Evolutionary conservation across 2,329 filamentous ascomycete species (phyloP).

Genomic region (Zarea fungicola): DNA sequence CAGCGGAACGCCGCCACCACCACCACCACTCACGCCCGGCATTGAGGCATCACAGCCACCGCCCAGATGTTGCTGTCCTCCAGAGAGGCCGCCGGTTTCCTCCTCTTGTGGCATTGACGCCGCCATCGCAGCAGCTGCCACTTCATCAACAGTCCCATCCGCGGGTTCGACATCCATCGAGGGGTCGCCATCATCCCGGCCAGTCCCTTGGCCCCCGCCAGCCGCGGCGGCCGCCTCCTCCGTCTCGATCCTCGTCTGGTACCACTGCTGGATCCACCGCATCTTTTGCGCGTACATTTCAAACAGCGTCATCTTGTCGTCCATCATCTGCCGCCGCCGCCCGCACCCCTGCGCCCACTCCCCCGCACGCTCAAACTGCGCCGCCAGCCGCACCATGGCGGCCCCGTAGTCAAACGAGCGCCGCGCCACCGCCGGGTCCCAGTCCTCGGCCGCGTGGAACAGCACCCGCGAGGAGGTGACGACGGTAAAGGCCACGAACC

Average conservation of each 20-base stretch:
- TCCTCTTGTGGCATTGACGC: not conserved
- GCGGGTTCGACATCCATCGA: no score
- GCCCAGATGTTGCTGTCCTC: not conserved
- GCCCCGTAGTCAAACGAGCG: conserved; percentile 4
- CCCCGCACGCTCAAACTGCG: conserved; percentile 3
- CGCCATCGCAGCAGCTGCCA: not conserved
- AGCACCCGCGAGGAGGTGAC: conserved; percentile 7
- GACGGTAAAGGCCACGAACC: conserved; percentile 2
- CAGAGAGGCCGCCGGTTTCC: not conserved
- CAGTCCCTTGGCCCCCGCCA: not conserved
- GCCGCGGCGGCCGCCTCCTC: not conserved
- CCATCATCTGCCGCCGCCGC: not conserved
- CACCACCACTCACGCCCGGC: not conserved
- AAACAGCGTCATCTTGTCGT: not conserved
- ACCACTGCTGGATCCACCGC: conserved; percentile 7
- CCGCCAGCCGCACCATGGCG: not conserved
- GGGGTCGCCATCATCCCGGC: not conserved
- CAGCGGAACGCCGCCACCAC: no score
- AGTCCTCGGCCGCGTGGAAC: conserved; percentile 10
- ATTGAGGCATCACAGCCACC: not conserved
- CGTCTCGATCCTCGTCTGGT: not conserved
- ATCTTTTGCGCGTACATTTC: not conserved
- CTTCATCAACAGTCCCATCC: no score
- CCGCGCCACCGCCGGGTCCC: conserved; percentile 1
- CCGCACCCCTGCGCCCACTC: not conserved